Conservation (phyloP, 352 stramenopile species). For the Peronosclerospora sorghi region DNA sequence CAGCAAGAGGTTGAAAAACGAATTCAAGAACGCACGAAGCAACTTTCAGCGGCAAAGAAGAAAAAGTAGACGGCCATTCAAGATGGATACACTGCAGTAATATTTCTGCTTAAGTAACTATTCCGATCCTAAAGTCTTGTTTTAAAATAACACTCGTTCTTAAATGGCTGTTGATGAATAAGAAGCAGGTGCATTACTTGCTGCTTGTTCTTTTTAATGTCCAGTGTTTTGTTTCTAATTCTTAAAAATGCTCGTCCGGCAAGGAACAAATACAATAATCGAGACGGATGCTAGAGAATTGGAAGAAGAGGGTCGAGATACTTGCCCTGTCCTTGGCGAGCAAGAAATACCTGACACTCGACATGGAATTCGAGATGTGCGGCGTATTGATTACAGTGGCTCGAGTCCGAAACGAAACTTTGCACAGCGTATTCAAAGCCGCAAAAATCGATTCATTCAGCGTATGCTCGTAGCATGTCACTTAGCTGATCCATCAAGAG, state of each 20-base stretch:
- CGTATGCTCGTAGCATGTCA: constrained; percentile 38
- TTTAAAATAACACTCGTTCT: too few relatives aligned
- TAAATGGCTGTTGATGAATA: too few relatives aligned
- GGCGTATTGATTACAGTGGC: constrained; percentile 16
- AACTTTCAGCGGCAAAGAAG: constrained; percentile 51
- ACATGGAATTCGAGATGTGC: constrained; percentile 14
- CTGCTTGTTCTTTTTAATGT: too few relatives aligned
- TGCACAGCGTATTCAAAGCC: constrained; percentile 21
- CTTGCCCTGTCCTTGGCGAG: constrained; percentile 16
- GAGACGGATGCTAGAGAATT: not conserved
- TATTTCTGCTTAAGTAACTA: not conserved
- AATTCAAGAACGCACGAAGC: constrained; percentile 48
- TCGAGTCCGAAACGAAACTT: constrained; percentile 9
- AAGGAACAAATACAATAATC: not conserved
- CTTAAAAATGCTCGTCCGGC: not conserved
- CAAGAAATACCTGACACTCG: constrained; percentile 1
- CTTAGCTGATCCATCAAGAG: constrained; percentile 36
- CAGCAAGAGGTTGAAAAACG: constrained; percentile 62
- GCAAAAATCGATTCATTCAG: constrained; percentile 64
- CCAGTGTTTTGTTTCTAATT: too few relatives aligned
- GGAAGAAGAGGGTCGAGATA: constrained; percentile 3
- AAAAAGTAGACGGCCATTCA: constrained; percentile 34
- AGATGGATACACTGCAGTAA: not conserved
- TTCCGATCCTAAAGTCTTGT: too few relatives aligned
- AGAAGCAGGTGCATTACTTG: too few relatives aligned